These are phyloP conservation scores for Wallemia mellicola DNA, from an alignment of 1,284 basidiomycete species.

Conservation along the genomic window DNA sequence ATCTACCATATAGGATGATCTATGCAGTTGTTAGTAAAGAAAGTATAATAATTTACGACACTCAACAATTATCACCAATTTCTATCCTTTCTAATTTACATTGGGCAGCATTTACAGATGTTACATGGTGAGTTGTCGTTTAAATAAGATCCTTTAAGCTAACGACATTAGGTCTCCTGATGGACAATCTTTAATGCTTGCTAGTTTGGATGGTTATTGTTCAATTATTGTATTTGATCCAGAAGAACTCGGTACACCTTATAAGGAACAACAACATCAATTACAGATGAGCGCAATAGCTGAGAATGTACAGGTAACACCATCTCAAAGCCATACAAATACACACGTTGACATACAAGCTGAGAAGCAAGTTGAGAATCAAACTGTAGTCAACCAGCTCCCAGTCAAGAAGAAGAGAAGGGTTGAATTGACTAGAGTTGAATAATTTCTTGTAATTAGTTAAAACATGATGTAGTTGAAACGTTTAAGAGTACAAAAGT, in stretches of 20 bases:
- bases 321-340: too few species aligned
- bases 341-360: too few species aligned
- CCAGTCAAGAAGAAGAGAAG: slow-evolving; percentile 1
- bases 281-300: slow-evolving; percentile 63
- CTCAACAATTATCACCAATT: slow-evolving; percentile 75
- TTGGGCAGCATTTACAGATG: slow-evolving; percentile 90
- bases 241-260: slow-evolving; percentile 57
- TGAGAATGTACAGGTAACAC: slow-evolving; percentile 19
- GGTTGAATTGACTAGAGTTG: neutral
- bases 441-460: neutral
- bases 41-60: slow-evolving; percentile 80
- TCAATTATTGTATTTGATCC: slow-evolving; percentile 45
- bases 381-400: neutral
- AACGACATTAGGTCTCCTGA: slow-evolving; percentile 48
- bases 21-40: slow-evolving; percentile 95
- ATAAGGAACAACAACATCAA: slow-evolving; percentile 61
- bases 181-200: slow-evolving; percentile 68
- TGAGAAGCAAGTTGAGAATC: too few species aligned
- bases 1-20: slow-evolving; percentile 72
- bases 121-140: slow-evolving; percentile 54
- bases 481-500: neutral
- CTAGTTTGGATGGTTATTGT: slow-evolving; percentile 88
- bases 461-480: neutral
- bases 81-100: slow-evolving; percentile 82
- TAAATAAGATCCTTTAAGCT: neutral